These are phyloP conservation scores for Cucumis melo DNA, from an alignment of 306 rosid species.

Conservation along the genomic window DNA sequence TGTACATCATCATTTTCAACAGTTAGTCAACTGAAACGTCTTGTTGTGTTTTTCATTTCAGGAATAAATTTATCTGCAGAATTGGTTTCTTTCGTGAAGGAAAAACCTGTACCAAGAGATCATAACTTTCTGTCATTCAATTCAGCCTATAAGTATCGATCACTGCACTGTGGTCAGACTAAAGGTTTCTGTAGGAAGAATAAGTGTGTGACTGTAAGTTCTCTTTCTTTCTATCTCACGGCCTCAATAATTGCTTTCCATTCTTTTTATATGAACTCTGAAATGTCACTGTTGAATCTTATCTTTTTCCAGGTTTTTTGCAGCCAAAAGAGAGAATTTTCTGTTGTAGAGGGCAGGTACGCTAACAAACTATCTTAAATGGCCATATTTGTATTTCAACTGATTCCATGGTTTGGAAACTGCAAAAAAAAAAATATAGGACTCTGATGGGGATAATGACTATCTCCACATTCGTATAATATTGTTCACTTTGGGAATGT, in stretches of 20 bases:
- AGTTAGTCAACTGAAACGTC: neutral
- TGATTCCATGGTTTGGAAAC: neutral
- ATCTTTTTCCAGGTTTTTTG: constrained; percentile 31
- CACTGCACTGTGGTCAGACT: constrained; percentile 21
- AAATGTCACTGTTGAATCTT: constrained; percentile 1
- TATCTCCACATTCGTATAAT: too few relatives aligned
- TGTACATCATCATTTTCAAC: neutral
- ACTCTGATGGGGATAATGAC: neutral
- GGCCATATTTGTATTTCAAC: neutral
- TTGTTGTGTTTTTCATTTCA: neutral
- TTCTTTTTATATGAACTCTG: neutral
- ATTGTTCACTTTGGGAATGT: too few relatives aligned
- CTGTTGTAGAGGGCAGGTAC: constrained; percentile 56
- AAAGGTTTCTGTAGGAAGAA: constrained; percentile 15
- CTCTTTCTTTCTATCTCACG: neutral
- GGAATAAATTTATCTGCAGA: constrained; percentile 22
- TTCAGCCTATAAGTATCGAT: constrained; percentile 12
- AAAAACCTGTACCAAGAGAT: constrained; percentile 13
- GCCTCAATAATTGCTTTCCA: neutral
- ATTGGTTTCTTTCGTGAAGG: constrained; percentile 19
- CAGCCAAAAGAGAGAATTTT: constrained; percentile 32
- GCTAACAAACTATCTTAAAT: constrained; percentile 2
- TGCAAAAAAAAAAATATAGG: neutral
- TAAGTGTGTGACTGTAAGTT: constrained; percentile 28
- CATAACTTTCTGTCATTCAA: constrained; percentile 11